Base-by-base conservation (phyloP, 805 yeast species). In the Metschnikowia kofuensis region DNA sequence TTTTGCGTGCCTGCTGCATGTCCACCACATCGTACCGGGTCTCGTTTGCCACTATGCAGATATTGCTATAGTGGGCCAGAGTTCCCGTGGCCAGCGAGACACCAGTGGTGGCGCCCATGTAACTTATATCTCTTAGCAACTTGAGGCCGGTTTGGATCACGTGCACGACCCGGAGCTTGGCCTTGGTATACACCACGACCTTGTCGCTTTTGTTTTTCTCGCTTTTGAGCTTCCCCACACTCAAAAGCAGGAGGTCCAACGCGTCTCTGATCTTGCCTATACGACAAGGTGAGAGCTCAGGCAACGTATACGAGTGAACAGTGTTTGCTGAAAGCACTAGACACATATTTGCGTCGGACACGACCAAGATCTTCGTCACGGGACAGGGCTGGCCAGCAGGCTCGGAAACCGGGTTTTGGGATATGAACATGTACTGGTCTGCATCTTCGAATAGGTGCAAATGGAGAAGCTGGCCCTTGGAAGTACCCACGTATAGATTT, bases 401-500 rank as follows among this genome's bases (percentile, higher is more conserved):
- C 10, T 43, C 16, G 12, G 49, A 50, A 10, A 60, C 51, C 26
- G 53, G 50, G n/a, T 62, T 39, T 44, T 60, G 58, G 21, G 65
- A 55, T 10, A 69, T 65, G 15, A 64, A 52, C 35, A 69, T 64
- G 51, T 63, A 72, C 21, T 59, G 66, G 28, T 65, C 61, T 15
- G 69, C 70, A 55, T 72, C 76, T 38, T 71, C 75, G 45, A 73
- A 72, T 11, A 63, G 60, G 51, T 69, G 68, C 47, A 65, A 67
- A 51, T 73, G 77, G 27, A 69, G 62, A n/a, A 73, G 50, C 14
- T 60, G 63, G 9, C 76, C 75, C 2, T 26, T 27, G n/a, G 63
- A 51, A 1, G 75, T 69, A 6, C 77, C 76, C 29, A 72, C 47
- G 49, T 72, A 73, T 2, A 73, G 49, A 41, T 72, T 72, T 37